A percentile compares a stretch with the other conserved stretches of the same genome.
These are phyloP conservation scores for Ormosia semicastrata DNA, from an alignment of 306 rosid genomes.

Conservation along the genomic window DNA sequence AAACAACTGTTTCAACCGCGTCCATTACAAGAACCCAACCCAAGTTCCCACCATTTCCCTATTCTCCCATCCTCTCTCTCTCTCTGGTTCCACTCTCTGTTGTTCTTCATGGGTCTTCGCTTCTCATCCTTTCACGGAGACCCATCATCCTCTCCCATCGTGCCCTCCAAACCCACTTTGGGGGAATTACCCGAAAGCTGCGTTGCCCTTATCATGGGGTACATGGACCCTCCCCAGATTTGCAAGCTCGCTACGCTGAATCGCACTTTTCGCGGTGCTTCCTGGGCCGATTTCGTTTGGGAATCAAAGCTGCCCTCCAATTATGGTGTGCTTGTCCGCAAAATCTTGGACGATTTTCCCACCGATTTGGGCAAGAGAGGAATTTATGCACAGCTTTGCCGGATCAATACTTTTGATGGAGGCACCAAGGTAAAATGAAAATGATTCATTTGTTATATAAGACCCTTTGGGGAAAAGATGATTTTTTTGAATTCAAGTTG, in stretches of 20 bases:
- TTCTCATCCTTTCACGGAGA: conserved; percentile 30
- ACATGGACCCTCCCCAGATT: conserved; percentile 81
- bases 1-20: not conserved
- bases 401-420: conserved; percentile 48
- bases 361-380: conserved; percentile 57
- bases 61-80: not conserved
- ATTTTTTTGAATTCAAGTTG: not conserved
- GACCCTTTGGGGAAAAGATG: not conserved
- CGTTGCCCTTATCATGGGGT: conserved; percentile 54
- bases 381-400: conserved; percentile 62
- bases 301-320: conserved; percentile 82
- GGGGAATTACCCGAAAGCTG: conserved; percentile 87
- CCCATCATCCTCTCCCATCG: conserved; percentile 5
- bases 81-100: not conserved
- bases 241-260: conserved; percentile 66
- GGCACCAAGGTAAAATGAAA: conserved; percentile 59
- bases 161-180: conserved; percentile 39
- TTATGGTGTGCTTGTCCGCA: conserved; percentile 38
- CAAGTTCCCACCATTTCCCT: not conserved
- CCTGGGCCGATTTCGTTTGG: conserved; percentile 90
- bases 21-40: not conserved
- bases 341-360: conserved; percentile 45
- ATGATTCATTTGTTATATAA: no score
- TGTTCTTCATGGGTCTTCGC: conserved; percentile 37
- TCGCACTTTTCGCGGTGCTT: conserved; percentile 80